Evolutionary conservation across 2,329 filamentous ascomycete species (phyloP).

Genomic region (Akanthomyces uredinophilus): DNA sequence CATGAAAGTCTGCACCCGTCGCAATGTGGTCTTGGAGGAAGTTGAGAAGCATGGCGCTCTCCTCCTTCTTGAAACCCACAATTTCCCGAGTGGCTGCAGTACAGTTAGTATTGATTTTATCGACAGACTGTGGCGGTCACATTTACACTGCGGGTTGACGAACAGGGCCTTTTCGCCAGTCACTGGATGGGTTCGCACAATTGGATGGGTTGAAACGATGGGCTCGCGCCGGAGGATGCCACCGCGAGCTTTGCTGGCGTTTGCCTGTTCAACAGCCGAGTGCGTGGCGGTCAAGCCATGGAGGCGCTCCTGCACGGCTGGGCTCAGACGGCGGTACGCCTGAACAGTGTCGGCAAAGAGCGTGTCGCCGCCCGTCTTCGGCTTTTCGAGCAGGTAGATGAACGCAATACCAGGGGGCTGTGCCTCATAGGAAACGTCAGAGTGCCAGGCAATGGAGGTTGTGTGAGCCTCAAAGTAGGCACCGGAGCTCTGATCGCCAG

Average conservation of each 20-base stretch:
- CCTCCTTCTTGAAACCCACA: constrained; percentile 79
- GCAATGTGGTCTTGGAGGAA: constrained; percentile 58
- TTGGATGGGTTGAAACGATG: constrained; percentile 66
- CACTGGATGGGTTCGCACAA: constrained; percentile 65
- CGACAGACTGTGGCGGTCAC: too few species aligned
- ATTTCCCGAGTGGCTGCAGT: constrained; percentile 54
- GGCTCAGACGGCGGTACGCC: constrained; percentile 62
- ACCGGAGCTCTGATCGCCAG: constrained; percentile 40
- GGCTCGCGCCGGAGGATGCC: constrained; percentile 72
- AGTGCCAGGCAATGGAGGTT: constrained; percentile 83
- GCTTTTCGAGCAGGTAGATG: constrained; percentile 79
- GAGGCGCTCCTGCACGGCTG: constrained; percentile 50
- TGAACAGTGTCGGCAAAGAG: constrained; percentile 74
- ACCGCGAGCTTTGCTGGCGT: constrained; percentile 59
- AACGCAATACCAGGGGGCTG: constrained; percentile 90
- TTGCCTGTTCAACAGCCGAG: constrained; percentile 76
- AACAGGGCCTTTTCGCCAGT: too few species aligned
- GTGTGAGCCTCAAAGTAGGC: constrained; percentile 64
- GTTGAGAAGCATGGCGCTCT: constrained; percentile 65
- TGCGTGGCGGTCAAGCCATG: constrained; percentile 79
- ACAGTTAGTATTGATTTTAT: too few species aligned
- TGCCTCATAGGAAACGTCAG: constrained; percentile 79
- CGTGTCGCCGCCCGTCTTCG: constrained; percentile 72
- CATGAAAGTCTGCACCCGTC: constrained; percentile 60
- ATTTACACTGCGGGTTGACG: too few species aligned